These are phyloP conservation scores for Penicillium ochrochloron DNA, from an alignment of 495 filamentous ascomycete species.

Conservation along the genomic window DNA sequence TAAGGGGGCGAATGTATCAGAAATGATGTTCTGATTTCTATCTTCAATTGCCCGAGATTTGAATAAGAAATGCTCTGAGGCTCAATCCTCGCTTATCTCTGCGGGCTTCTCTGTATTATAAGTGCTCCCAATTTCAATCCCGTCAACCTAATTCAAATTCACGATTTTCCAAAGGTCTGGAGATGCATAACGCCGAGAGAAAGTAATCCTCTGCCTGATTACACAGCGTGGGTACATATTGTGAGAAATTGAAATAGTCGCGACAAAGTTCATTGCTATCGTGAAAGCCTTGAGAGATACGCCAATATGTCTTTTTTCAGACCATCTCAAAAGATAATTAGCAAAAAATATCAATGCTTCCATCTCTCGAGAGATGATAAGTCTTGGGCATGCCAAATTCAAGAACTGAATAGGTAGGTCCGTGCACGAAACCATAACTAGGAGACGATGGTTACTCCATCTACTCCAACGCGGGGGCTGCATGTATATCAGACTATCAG, in stretches of 20 bases:
- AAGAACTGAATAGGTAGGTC: neutral
- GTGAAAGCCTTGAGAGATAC: no score
- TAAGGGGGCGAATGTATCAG: constrained; percentile 34
- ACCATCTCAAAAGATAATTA: no score
- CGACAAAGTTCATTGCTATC: no score
- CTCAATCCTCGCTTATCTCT: constrained; percentile 8
- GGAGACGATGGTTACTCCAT: neutral
- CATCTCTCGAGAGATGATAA: no score
- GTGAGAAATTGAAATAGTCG: no score
- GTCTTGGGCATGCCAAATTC: neutral
- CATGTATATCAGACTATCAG: constrained; percentile 15
- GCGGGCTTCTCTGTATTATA: constrained; percentile 4
- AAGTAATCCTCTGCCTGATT: no score
- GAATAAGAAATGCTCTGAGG: neutral
- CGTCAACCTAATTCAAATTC: neutral
- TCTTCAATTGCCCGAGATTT: neutral
- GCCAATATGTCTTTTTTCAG: no score
- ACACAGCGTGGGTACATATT: no score
- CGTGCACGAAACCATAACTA: neutral
- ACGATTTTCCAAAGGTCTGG: no score
- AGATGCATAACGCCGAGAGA: no score
- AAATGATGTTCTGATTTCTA: constrained; percentile 33
- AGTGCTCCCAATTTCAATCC: neutral
- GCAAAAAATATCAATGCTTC: no score
- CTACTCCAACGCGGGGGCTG: constrained; percentile 5